phyloP scores from a whole-genome alignment of 768 basidiomycete genomes.

The Porpolomopsis calyptriformis region DNA sequence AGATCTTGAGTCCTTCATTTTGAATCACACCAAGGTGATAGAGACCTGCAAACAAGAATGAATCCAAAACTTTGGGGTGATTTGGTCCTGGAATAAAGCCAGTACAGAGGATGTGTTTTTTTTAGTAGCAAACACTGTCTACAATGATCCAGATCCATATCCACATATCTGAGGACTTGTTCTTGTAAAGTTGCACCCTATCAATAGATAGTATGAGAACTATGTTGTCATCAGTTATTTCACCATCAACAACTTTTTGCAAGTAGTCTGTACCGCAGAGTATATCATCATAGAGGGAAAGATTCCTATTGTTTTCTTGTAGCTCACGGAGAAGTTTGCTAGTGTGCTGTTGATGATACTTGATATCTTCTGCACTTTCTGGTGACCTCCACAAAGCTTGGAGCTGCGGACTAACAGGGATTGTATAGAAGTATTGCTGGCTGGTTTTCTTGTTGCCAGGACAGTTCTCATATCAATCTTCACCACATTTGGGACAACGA shows the following conservation, averaged over 20 bases:
- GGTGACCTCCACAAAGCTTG: conserved; percentile 24
- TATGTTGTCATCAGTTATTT: conserved; percentile 20
- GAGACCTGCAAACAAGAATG: conserved; percentile 24
- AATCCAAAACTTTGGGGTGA: conserved; percentile 25
- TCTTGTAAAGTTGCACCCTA: conserved; percentile 30
- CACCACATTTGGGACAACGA: conserved; percentile 17
- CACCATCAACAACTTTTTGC: conserved; percentile 9
- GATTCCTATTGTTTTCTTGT: not conserved
- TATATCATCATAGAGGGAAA: conserved; percentile 20
- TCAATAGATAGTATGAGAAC: conserved; percentile 28
- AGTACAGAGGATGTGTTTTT: conserved; percentile 22
- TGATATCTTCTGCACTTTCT: conserved; percentile 19
- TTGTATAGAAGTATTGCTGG: conserved; percentile 25
- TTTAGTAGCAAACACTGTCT: conserved; percentile 23
- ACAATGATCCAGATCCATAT: conserved; percentile 29
- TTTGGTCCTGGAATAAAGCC: conserved; percentile 27
- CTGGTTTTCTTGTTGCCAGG: conserved; percentile 3
- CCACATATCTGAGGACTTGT: conserved; percentile 25
- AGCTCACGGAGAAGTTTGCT: conserved; percentile 14
- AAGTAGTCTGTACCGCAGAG: conserved; percentile 22
- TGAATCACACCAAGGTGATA: conserved; percentile 24
- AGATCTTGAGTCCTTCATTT: conserved; percentile 15
- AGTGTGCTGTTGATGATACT: conserved; percentile 17
- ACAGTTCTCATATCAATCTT: conserved; percentile 18
- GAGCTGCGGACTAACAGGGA: conserved; percentile 31